phyloP scores from a whole-genome alignment of 352 stramenopile species.

The Lagenidium giganteum region DNA sequence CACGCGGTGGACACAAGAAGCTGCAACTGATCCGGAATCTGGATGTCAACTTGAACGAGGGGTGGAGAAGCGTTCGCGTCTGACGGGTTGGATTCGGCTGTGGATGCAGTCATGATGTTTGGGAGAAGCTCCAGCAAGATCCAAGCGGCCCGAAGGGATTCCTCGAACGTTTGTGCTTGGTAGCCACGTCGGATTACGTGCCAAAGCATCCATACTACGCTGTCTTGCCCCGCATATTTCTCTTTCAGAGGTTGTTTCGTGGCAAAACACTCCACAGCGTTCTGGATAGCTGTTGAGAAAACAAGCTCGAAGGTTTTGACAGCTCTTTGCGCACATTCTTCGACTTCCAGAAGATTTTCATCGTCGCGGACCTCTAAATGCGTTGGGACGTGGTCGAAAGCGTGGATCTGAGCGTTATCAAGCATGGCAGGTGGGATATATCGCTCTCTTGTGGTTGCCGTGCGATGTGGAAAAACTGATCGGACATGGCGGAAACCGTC shows the following conservation, averaged over 20 bases:
- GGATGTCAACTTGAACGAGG: constrained; percentile 13
- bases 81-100: too few species aligned
- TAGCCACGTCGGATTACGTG: constrained; percentile 8
- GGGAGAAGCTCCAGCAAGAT: constrained; percentile 13
- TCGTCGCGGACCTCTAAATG: not conserved
- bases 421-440: not conserved
- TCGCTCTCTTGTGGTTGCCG: constrained; percentile 8
- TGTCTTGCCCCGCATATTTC: not conserved
- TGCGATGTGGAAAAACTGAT: constrained; percentile 6
- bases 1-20: constrained; percentile 23
- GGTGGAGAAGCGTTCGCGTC: not conserved
- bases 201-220: constrained; percentile 13
- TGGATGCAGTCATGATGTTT: not conserved
- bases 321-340: not conserved
- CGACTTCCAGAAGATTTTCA: not conserved
- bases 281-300: constrained; percentile 4
- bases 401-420: not conserved
- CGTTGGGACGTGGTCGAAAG: constrained; percentile 14
- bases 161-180: constrained; percentile 7
- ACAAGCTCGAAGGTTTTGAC: constrained; percentile 9
- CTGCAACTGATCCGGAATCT: constrained; percentile 16
- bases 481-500: not conserved
- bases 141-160: constrained; percentile 15
- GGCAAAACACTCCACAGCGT: constrained; percentile 1
- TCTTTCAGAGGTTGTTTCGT: not conserved